Evolutionary conservation across 805 yeast species (phyloP).

Genomic region (Ogataea dorogensis): DNA sequence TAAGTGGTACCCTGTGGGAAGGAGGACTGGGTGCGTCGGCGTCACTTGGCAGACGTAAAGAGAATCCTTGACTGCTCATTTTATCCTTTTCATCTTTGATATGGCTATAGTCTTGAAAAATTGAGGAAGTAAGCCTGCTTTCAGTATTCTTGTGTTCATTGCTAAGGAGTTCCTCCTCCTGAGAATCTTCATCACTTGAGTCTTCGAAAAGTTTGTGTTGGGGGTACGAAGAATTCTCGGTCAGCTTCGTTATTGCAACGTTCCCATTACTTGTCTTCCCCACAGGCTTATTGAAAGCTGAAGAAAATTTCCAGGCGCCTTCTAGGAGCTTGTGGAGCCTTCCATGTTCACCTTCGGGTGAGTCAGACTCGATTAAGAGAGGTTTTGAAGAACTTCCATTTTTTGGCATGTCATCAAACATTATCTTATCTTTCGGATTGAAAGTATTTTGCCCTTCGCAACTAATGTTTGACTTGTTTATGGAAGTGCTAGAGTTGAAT

Average conservation of each 20-base stretch:
- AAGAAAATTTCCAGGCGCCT: constrained; percentile 3
- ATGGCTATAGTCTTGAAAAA: background rate
- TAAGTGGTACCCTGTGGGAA: constrained; percentile 6
- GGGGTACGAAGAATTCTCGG: background rate
- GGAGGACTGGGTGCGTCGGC: constrained; percentile 4
- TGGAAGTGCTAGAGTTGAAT: constrained; percentile 16
- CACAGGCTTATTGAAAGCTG: constrained; percentile 18
- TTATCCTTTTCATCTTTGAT: background rate
- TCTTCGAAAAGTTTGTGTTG: constrained; percentile 28
- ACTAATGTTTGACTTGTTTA: no score
- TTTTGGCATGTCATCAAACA: no score
- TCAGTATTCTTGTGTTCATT: background rate
- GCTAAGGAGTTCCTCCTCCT: background rate
- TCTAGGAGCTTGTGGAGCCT: background rate
- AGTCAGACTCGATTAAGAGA: no score
- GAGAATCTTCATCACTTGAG: constrained; percentile 30
- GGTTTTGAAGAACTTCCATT: no score
- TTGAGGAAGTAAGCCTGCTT: no score
- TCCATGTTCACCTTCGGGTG: constrained; percentile 1
- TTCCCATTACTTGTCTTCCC: constrained; percentile 6
- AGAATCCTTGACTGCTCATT: background rate
- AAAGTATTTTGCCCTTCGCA: no score
- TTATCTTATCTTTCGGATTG: no score
- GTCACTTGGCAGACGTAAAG: background rate
- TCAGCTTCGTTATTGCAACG: constrained; percentile 12